These are phyloP conservation scores for Lachnellula occidentalis DNA, from an alignment of 2,329 filamentous ascomycete species.

Conservation along the genomic window DNA sequence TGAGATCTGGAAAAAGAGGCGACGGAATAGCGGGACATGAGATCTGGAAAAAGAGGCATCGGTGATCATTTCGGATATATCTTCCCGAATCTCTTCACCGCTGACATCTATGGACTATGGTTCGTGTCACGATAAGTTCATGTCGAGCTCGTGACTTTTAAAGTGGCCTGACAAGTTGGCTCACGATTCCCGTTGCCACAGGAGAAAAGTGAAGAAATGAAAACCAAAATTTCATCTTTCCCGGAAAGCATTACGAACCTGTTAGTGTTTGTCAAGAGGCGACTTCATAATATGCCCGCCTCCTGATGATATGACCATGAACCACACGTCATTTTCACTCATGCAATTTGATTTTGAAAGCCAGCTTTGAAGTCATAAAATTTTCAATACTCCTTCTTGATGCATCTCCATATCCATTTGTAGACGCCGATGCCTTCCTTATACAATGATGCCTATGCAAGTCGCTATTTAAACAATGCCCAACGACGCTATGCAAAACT, in stretches of 20 bases:
- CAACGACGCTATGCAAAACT: conserved; percentile 20
- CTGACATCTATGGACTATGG: not conserved
- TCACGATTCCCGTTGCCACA: not conserved
- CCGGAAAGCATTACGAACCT: no score
- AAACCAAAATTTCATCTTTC: no score
- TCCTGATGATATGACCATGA: not conserved
- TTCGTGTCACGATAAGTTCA: not conserved
- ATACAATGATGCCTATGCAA: conserved; percentile 1
- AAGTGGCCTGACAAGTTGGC: not conserved
- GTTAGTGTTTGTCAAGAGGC: no score
- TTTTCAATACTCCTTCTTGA: not conserved
- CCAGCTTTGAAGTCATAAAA: not conserved
- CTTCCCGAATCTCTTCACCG: not conserved
- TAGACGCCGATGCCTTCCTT: not conserved
- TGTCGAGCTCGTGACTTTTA: not conserved
- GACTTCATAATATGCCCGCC: no score
- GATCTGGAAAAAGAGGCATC: not conserved
- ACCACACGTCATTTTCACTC: not conserved
- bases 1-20: no score
- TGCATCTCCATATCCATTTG: not conserved
- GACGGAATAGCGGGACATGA: no score
- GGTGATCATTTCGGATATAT: not conserved
- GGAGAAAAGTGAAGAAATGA: no score
- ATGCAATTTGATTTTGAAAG: not conserved
- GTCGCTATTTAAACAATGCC: conserved; percentile 5